Base-by-base conservation (phyloP, 2,329 filamentous ascomycete genomes). In the Ophiostoma populinum region DNA sequence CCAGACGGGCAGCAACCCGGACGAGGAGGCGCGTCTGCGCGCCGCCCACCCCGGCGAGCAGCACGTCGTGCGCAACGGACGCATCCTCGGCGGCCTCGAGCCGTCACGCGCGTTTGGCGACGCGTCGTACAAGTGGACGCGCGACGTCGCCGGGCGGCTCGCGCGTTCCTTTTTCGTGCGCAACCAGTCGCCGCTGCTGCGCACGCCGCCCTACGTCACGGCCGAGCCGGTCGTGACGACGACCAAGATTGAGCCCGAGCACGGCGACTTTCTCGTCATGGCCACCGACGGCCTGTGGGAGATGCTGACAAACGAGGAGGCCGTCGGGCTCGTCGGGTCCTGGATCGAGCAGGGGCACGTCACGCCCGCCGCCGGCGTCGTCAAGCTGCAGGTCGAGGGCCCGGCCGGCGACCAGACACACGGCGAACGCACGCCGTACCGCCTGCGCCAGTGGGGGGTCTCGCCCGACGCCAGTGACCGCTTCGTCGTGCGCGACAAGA, bases 221-320 rank as follows among this genome's bases (percentile, higher is more conserved):
- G 90, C 90, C 2, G 92, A 98, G 56, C 90, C 90, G 3, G 68
- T 95, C 16, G 72, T 98, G 35, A 95, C 87, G 1, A 93, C 85
- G 1, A 95, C 87, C 30, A 79, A 90, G 54, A 77, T 98, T 35
- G 67, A 87, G 46, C 90, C 90, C 1, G 72, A 82, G 36, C 81
- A 81, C 42, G 86, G 87, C 30, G 90, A 98, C 52, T 98, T 98
- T 48, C 65, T 98, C 10, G 87, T 98, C 42, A 76, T 98, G 65
- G 90, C 90, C 16, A 94, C 90, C 0, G 90, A 98, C 51, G 90
- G 90, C 4, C 66, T 98, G 1, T 98, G 90, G 90, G 90, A 98
- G 58, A 95, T 95, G 90, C 66, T 98, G 42, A 94, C 83, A 32
- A 98, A 95, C 49, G 90, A 98, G 52, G 90, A 98, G 60, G 90